Percentiles rank a stretch among this genome's conserved stretches.
Conservation (phyloP, 495 filamentous ascomycete species). For the Elaphomyces granulatus region DNA sequence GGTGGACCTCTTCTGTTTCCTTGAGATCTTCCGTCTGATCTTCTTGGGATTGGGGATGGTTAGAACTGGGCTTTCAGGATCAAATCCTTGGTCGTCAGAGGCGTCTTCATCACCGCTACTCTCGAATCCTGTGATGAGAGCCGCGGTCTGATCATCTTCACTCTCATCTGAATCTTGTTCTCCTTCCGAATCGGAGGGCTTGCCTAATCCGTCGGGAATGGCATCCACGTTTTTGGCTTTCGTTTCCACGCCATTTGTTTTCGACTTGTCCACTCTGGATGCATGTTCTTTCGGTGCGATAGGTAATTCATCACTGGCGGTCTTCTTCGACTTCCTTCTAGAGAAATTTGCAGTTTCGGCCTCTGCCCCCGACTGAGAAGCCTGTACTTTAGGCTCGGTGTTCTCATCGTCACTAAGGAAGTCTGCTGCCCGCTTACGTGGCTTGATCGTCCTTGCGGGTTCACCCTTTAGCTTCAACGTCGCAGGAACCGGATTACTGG, state of each 20-base stretch:
- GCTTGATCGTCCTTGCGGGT: constrained; percentile 24
- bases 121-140: constrained; percentile 64
- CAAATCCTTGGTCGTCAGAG: constrained; percentile 37
- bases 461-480: constrained; percentile 28
- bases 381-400: constrained; percentile 14
- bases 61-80: constrained; percentile 43
- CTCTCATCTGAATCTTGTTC: constrained; percentile 29
- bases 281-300: constrained; percentile 17
- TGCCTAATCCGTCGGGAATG: constrained; percentile 14
- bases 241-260: constrained; percentile 9
- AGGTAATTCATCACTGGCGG: constrained; percentile 9
- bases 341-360: constrained; percentile 6
- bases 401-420: constrained; percentile 33
- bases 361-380: constrained; percentile 15
- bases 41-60: constrained; percentile 48
- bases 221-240: constrained; percentile 8
- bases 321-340: constrained; percentile 29
- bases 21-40: constrained; percentile 42
- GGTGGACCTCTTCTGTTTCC: constrained; percentile 30
- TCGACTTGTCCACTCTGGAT: constrained; percentile 12
- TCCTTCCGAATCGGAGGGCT: constrained; percentile 18
- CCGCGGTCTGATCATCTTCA: constrained; percentile 53
- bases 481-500: constrained; percentile 12
- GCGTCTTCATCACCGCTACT: constrained; percentile 54
- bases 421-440: constrained; percentile 42